A percentile compares a stretch with the other conserved stretches of the same genome.
These are phyloP conservation scores for Xerocomus subilludens DNA, from an alignment of 1,284 basidiomycete species.

Conservation along the genomic window DNA sequence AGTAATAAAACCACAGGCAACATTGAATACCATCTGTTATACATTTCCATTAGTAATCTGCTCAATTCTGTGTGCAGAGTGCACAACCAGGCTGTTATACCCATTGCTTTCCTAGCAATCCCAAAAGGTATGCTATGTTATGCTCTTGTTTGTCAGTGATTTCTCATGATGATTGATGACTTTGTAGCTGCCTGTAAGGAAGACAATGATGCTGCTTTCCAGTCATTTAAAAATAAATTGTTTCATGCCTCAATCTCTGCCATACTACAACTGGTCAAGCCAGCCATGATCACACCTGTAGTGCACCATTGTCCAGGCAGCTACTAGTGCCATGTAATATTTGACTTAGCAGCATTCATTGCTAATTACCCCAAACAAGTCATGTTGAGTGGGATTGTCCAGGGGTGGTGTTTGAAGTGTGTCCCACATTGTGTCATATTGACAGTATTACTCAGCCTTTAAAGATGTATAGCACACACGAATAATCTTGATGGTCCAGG, in stretches of 20 bases:
- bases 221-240: background rate
- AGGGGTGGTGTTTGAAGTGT: background rate
- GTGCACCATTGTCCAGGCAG: no score
- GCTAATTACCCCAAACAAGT: background rate
- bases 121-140: background rate
- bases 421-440: background rate
- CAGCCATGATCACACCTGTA: background rate
- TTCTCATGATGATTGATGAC: background rate
- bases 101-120: background rate
- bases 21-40: background rate
- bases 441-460: no score
- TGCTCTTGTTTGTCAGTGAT: background rate
- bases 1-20: background rate
- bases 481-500: no score
- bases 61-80: background rate
- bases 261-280: background rate
- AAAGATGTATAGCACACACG: no score
- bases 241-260: background rate
- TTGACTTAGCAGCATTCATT: background rate
- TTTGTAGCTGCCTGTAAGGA: background rate
- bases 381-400: background rate
- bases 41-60: background rate
- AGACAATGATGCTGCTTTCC: background rate
- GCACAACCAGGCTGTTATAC: background rate
- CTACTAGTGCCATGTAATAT: background rate